These are phyloP conservation scores for Ceratobasidium sp. DNA, from an alignment of 1,284 basidiomycete genomes.

Conservation along the genomic window DNA sequence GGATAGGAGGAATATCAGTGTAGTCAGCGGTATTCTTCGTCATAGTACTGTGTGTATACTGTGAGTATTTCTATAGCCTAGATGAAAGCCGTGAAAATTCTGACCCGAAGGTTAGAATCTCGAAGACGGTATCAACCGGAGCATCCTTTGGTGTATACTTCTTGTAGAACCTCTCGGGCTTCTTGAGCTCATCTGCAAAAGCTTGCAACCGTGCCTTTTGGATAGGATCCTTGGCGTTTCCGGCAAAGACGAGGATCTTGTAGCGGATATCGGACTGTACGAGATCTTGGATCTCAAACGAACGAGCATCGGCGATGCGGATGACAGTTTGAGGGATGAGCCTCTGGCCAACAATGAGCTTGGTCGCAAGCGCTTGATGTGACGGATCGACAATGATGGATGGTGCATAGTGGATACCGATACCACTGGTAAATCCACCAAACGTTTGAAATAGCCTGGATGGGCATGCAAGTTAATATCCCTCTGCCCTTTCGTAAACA, in stretches of 20 bases:
- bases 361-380: constrained; percentile 57
- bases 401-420: constrained; percentile 66
- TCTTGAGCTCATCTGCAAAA: constrained; percentile 57
- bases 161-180: constrained; percentile 53
- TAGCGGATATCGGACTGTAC: constrained; percentile 74
- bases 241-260: constrained; percentile 73
- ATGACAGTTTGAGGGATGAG: constrained; percentile 66
- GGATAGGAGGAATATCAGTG: constrained; percentile 57
- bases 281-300: constrained; percentile 72
- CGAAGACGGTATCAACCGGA: constrained; percentile 55
- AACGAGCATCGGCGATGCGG: constrained; percentile 67
- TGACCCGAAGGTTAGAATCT: constrained; percentile 59
- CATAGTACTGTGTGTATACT: constrained; percentile 48
- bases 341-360: constrained; percentile 64
- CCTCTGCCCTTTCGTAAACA: constrained; percentile 21
- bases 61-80: no score
- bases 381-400: constrained; percentile 59
- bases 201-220: constrained; percentile 54
- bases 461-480: constrained; percentile 26
- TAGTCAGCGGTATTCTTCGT: constrained; percentile 59
- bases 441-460: constrained; percentile 64
- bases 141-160: constrained; percentile 49
- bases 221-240: constrained; percentile 55
- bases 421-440: constrained; percentile 57
- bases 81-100: no score